Percentiles rank a stretch among this genome's conserved stretches.
phyloP scores from a whole-genome alignment of 2,329 filamentous ascomycete species.

The Dactylonectria estremocensis region DNA sequence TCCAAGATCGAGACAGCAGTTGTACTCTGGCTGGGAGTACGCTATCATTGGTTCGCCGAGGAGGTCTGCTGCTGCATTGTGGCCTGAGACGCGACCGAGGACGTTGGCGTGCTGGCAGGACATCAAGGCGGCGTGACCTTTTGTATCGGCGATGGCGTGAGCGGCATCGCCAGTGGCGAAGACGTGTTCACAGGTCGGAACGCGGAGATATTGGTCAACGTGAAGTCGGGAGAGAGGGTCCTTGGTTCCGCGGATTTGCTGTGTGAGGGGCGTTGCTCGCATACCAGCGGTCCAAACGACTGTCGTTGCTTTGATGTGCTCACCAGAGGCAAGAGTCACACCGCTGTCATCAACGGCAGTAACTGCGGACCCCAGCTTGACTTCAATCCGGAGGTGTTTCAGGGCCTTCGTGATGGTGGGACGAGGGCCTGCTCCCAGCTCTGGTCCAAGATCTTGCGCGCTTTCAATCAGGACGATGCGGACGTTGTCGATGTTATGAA shows the following conservation, averaged over 20 bases:
- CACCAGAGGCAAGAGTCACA: slow-evolving; percentile 48
- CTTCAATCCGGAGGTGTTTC: slow-evolving; percentile 46
- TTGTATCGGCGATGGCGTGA: slow-evolving; percentile 39
- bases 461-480: slow-evolving; percentile 50
- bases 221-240: slow-evolving; percentile 40
- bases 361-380: slow-evolving; percentile 49
- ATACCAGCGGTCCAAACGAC: slow-evolving; percentile 57
- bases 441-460: slow-evolving; percentile 49
- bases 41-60: slow-evolving; percentile 42
- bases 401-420: slow-evolving; percentile 52
- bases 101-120: slow-evolving; percentile 57
- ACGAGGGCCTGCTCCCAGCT: slow-evolving; percentile 53
- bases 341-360: slow-evolving; percentile 43
- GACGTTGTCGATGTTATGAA: slow-evolving; percentile 22
- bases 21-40: slow-evolving; percentile 52
- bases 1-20: slow-evolving; percentile 56
- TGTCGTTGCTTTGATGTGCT: slow-evolving; percentile 53
- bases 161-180: slow-evolving; percentile 54
- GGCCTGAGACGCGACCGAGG: slow-evolving; percentile 53
- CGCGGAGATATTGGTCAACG: slow-evolving; percentile 28
- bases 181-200: background rate
- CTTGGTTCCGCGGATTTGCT: slow-evolving; percentile 50
- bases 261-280: slow-evolving; percentile 51
- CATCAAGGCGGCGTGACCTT: slow-evolving; percentile 53
- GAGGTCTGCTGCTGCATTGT: slow-evolving; percentile 55